Evolutionary conservation across 2,329 filamentous ascomycete genomes (phyloP), one percentile per base, ranked within the genome.

Genomic region (Amauroascus niger): DNA sequence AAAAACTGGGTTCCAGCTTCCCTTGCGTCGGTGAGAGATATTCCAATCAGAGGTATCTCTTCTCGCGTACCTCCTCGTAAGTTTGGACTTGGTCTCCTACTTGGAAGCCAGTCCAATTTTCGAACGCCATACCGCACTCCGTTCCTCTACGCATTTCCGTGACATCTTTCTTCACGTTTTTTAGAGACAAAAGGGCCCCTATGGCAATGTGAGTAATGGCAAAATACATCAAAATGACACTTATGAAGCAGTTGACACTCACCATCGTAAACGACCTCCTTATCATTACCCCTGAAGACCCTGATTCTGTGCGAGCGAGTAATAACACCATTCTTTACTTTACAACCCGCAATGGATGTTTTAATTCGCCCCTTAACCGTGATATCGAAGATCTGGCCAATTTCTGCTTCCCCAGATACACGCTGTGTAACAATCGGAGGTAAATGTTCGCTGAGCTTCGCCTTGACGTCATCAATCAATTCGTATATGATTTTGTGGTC

Each of bases 81-180:
- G 83, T 84, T 73, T 97, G 93, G 57, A 98, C 79, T 67, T 84
- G 80, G 71, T 98, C 93, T 26, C 91, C 93, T 13, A 82, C 75
- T 64, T 84, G 69, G 66, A 97, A 86, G 20, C 82, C 86, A 46
- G 85, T 77, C 82, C 88, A 98, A 30, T 76, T 79, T 2, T 85
- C 82, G 63, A 98, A 91, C 50, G 81, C 83, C 60, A 98, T 84
- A 60, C 93, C 93, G 63, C 93, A 98, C 70, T 98, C 93, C n/a
- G 79, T 81, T 55, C 89, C 90, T 71, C 95, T 97, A 63, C 82
- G 83, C 82, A 95, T 93, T 65, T 95, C 88, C 44, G 76, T 75
- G 28, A 93, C 87, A 60, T 96, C 88, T 68, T 94, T 94, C 77
- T 97, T 96, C 68, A 86, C 82, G 64, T 94, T 87, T 73, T 93